Evolutionary conservation across 768 basidiomycete genomes (phyloP).

Genomic region (Phallus indusiatus): DNA sequence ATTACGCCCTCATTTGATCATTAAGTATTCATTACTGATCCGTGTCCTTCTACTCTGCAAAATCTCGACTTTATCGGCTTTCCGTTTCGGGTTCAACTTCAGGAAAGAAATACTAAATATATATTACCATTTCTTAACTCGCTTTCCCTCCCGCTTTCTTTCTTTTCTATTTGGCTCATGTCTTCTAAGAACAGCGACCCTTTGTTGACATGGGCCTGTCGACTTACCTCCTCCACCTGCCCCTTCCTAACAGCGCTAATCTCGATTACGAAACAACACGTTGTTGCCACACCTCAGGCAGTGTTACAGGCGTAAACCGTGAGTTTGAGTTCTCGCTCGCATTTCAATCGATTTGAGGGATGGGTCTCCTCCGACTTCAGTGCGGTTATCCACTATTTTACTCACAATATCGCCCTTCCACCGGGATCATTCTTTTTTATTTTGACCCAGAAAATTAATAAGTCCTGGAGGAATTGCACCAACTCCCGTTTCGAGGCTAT

Average conservation of each 20-base stretch:
- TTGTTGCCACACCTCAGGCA: neutral
- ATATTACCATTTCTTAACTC: neutral
- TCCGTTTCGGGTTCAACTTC: too few species aligned
- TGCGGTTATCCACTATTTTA: neutral
- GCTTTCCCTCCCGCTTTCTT: neutral
- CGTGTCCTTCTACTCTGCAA: neutral
- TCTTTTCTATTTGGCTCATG: neutral
- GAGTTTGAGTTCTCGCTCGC: neutral
- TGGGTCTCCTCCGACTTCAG: neutral
- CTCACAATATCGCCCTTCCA: neutral
- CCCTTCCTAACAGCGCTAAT: neutral
- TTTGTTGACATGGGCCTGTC: neutral
- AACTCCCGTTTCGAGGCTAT: neutral
- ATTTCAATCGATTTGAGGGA: neutral
- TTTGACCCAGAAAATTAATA: neutral
- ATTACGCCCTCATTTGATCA: neutral
- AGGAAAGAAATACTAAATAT: too few species aligned
- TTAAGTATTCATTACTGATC: neutral
- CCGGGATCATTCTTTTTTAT: neutral
- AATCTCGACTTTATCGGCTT: neutral
- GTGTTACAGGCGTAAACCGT: neutral
- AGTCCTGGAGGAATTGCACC: neutral
- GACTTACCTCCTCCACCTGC: neutral
- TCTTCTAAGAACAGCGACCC: neutral
- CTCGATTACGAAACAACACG: neutral